A percentile compares a stretch with the other conserved stretches of the same genome.
Evolutionary conservation across 2,329 filamentous ascomycete species (phyloP).

Genomic region (Colletotrichum lupini): DNA sequence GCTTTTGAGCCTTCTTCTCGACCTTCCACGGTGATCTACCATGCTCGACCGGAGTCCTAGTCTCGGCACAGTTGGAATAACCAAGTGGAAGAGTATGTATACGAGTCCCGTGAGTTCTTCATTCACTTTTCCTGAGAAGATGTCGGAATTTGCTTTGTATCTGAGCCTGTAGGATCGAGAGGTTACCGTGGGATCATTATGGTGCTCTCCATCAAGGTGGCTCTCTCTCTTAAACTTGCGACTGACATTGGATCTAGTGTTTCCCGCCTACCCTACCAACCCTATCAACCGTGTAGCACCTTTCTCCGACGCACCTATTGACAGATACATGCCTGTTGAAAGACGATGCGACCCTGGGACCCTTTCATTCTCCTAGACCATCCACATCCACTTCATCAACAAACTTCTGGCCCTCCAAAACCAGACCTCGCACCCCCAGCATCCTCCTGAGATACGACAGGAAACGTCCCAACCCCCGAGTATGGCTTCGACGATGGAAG

Average conservation of each 20-base stretch:
- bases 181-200: not conserved
- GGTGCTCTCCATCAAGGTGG: not conserved
- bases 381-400: too few species aligned
- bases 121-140: not conserved
- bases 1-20: not conserved
- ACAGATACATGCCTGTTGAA: not conserved
- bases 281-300: too few species aligned
- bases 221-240: not conserved
- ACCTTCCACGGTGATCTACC: not conserved
- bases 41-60: not conserved
- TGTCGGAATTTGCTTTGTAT: not conserved
- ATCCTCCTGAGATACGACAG: too few species aligned
- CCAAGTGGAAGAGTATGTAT: not conserved
- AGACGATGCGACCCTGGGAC: not conserved
- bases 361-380: fast-evolving
- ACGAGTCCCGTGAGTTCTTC: not conserved
- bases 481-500: too few species aligned
- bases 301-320: not conserved
- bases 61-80: too few species aligned
- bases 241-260: not conserved
- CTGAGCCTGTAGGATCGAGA: not conserved
- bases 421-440: too few species aligned
- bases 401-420: too few species aligned
- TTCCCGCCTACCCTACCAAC: not conserved
- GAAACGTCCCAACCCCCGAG: too few species aligned